Base-by-base conservation (phyloP, 2,329 filamentous ascomycete genomes). In the Fusarium neocosmosporiellum region DNA sequence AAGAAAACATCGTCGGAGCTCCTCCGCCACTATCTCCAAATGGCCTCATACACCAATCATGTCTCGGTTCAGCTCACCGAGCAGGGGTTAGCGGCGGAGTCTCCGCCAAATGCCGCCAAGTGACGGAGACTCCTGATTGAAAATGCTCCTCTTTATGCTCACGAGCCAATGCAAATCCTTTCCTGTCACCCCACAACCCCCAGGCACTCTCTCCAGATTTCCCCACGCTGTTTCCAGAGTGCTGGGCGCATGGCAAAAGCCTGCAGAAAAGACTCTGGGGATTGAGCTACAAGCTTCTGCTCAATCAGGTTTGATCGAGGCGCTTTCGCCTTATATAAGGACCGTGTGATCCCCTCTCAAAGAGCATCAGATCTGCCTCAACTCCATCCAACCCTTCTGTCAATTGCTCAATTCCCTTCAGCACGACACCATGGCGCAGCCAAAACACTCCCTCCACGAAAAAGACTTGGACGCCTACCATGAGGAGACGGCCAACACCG, bases 401-500 rank as follows among this genome's bases (percentile, higher is more conserved):
- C 31, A 16, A 33, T 54, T 16, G 16, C 43, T 48, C 24, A 27
- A 27, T 29, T 20, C 34, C 7, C 18, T 29, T 24, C 14, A 5
- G 4, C 14, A 39, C 16, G 11, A n/a, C 50, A 66, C 27, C 39
- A 81, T 81, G 80, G 70, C 79, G 10, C 69, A 74, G 16, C 31
- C 69, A 8, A 66, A 67, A 20, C 50, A 29, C 48, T 24, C 66
- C 22, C 33, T 59, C 41, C 60, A 58, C 2, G 72, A 78, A 22
- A 77, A 78, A 61, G 65, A 67, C 3, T 46, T 69, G 9, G 73
- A 73, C 27, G 50, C 78, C 27, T 69, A 76, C 10, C 78, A 80
- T 62, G 72, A 79, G n/a, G 75, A 78, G 55, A 59, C 65, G 13
- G 37, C 77, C 36, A 71, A 74, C 8, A 57, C 75, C 5, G 72